phyloP scores from a whole-genome alignment of 2,329 filamentous ascomycete species.

The Amphichorda felina region DNA sequence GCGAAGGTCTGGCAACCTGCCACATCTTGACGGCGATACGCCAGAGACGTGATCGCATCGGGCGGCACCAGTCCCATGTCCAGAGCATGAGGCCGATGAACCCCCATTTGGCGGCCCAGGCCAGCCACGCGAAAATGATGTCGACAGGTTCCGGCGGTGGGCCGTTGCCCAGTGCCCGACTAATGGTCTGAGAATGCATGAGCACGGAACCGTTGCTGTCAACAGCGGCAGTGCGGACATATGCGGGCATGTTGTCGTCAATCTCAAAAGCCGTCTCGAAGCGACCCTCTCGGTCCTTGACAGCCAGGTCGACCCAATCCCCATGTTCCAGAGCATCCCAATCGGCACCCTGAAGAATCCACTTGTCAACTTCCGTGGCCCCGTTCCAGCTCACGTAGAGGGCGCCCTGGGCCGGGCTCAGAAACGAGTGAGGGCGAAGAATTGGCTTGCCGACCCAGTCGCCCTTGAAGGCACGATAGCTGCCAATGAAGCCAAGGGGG shows the following conservation, averaged over 20 bases:
- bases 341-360: constrained; percentile 21
- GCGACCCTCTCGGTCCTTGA: neutral
- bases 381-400: constrained; percentile 43
- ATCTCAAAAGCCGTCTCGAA: constrained; percentile 2
- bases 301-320: neutral
- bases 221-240: constrained; percentile 2
- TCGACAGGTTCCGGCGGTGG: neutral
- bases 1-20: neutral
- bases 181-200: neutral
- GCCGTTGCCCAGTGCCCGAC: neutral
- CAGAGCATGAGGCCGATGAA: neutral
- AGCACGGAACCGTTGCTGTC: constrained; percentile 2
- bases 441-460: constrained; percentile 37
- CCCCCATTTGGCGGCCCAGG: neutral
- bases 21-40: neutral
- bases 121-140: neutral
- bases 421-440: constrained; percentile 10
- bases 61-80: neutral
- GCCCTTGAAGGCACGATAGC: constrained; percentile 42
- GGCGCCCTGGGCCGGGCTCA: constrained; percentile 9
- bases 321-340: neutral
- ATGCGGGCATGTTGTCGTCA: constrained; percentile 1
- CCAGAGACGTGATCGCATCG: neutral
- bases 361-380: constrained; percentile 30
- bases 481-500: constrained; percentile 26